Conservation (phyloP, 148 eudicot species). For the Dysphania ambrosioides region DNA sequence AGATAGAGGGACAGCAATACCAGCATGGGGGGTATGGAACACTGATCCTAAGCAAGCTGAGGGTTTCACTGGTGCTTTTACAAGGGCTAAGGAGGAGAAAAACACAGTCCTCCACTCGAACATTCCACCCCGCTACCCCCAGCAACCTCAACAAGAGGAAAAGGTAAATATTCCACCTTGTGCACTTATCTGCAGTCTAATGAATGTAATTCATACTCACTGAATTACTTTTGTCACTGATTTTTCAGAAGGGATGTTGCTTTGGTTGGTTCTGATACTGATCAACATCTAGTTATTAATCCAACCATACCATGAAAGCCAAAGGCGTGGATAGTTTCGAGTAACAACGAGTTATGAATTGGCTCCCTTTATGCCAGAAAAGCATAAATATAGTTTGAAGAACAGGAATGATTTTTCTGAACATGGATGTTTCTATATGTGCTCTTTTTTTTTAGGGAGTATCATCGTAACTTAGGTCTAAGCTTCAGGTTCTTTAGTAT, state of each 20-base stretch:
- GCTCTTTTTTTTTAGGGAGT: neutral
- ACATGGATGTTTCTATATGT: neutral
- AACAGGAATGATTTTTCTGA: slow-evolving; percentile 6
- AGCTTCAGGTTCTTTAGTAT: neutral
- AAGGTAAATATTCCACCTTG: slow-evolving; percentile 16
- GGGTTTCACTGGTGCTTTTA: slow-evolving; percentile 28
- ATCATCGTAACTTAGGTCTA: slow-evolving; percentile 4
- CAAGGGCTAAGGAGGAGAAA: slow-evolving; percentile 29
- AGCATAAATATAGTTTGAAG: neutral
- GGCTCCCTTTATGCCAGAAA: neutral
- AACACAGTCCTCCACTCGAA: slow-evolving; percentile 8
- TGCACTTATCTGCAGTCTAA: neutral
- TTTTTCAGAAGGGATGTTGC: slow-evolving; percentile 30
- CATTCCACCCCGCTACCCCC: slow-evolving; percentile 12
- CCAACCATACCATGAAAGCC: slow-evolving; percentile 11
- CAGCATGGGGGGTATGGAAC: slow-evolving; percentile 41
- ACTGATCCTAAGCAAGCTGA: slow-evolving; percentile 35
- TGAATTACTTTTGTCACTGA: neutral
- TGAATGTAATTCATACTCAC: neutral
- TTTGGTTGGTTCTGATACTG: slow-evolving; percentile 13
- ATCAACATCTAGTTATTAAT: neutral
- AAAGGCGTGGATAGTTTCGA: slow-evolving; percentile 14
- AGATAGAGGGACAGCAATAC: slow-evolving; percentile 27
- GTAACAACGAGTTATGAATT: slow-evolving; percentile 6
- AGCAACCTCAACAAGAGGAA: slow-evolving; percentile 13